These are phyloP conservation scores for Hyaloscypha hepaticicola DNA, from an alignment of 495 filamentous ascomycete genomes.

Conservation along the genomic window DNA sequence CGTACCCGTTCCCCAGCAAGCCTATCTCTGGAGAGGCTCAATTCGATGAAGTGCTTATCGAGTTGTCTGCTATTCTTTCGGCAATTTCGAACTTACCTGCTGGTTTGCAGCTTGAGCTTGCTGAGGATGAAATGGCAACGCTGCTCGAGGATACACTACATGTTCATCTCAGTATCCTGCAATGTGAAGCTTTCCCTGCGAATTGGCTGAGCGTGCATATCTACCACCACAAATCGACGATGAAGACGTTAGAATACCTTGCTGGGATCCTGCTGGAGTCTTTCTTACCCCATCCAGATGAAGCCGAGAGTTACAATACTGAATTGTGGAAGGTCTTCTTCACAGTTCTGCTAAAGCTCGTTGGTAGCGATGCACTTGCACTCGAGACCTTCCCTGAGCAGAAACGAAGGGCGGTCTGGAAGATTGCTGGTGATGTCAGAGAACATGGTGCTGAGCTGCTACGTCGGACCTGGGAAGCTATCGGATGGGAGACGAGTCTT, in stretches of 20 bases:
- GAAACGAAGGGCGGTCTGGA: constrained; percentile 94
- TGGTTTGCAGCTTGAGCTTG: constrained; percentile 65
- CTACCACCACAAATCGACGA: constrained; percentile 88
- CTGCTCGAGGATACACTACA: constrained; percentile 74
- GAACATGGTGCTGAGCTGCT: constrained; percentile 87
- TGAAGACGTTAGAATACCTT: constrained; percentile 84
- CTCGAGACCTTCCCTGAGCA: constrained; percentile 97
- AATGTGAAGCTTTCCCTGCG: constrained; percentile 85
- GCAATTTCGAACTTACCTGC: constrained; percentile 70
- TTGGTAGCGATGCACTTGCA: constrained; percentile 82
- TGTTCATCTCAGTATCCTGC: constrained; percentile 84
- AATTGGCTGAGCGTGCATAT: constrained; percentile 92
- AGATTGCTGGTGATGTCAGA: constrained; percentile 95
- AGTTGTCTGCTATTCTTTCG: constrained; percentile 84
- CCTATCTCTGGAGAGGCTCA: constrained; percentile 56
- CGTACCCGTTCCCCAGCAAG: constrained; percentile 85
- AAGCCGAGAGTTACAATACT: constrained; percentile 89
- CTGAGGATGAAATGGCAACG: constrained; percentile 70
- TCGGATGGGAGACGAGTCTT: constrained; percentile 88
- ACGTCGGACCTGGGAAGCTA: constrained; percentile 85
- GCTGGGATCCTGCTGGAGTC: constrained; percentile 72
- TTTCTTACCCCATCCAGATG: constrained; percentile 82
- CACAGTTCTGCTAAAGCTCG: constrained; percentile 80
- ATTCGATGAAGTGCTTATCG: constrained; percentile 89
- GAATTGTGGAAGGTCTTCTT: constrained; percentile 95